Conservation (phyloP, 805 yeast species). For the Huiozyma sinensis region DNA sequence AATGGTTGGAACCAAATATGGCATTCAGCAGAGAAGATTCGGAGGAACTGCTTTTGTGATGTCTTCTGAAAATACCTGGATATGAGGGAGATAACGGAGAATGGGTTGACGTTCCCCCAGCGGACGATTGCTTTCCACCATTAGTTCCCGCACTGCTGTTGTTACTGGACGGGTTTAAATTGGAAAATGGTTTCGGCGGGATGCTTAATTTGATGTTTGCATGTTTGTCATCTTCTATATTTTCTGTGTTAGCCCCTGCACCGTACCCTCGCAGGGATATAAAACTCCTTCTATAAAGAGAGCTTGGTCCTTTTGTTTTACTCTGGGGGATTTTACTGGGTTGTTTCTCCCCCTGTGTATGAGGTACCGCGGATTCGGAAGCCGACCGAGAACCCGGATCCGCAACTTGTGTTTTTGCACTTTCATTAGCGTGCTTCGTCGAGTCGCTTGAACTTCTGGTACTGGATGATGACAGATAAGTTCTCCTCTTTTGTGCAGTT, state of each 20-base stretch:
- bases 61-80: slow-evolving; percentile 48
- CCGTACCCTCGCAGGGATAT: slow-evolving; percentile 24
- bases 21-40: slow-evolving; percentile 38
- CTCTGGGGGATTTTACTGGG: not conserved
- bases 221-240: not conserved
- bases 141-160: slow-evolving; percentile 8
- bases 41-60: slow-evolving; percentile 52
- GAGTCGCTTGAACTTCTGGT: slow-evolving; percentile 24
- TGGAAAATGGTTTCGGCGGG: slow-evolving; percentile 19
- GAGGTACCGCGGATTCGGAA: slow-evolving; percentile 15
- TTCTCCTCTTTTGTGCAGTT: not conserved
- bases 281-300: slow-evolving; percentile 28
- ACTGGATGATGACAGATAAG: not conserved
- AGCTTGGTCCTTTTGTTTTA: slow-evolving; percentile 16
- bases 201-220: slow-evolving; percentile 20
- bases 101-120: slow-evolving; percentile 6
- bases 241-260: slow-evolving; percentile 5
- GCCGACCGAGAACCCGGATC: slow-evolving; percentile 9
- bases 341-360: not conserved
- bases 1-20: slow-evolving; percentile 24
- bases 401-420: slow-evolving; percentile 3
- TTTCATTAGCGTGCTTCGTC: slow-evolving; percentile 4
- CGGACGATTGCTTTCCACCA: not conserved
- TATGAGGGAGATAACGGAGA: slow-evolving; percentile 23
- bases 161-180: not conserved